Conservation (phyloP, 1,139 yeast species). For the Blastobotrys petasosporus region DNA sequence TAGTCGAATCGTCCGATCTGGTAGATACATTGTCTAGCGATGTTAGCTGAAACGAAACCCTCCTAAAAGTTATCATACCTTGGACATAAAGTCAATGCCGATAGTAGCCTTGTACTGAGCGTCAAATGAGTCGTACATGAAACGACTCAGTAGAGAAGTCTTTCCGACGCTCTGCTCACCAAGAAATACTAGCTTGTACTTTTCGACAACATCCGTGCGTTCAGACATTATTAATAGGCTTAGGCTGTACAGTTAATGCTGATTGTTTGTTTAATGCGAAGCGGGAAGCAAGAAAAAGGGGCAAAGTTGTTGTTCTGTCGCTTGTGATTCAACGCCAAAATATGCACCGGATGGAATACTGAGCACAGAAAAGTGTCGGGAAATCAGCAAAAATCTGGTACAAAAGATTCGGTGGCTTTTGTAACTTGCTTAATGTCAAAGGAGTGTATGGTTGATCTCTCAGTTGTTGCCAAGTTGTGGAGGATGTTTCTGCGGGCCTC, state of each 20-base stretch:
- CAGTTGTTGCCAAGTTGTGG: no score
- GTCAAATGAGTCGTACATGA: constrained; percentile 98
- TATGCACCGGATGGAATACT: no score
- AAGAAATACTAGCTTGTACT: constrained; percentile 33
- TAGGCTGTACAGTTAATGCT: not conserved
- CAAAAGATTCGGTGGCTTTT: no score
- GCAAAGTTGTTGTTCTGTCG: no score
- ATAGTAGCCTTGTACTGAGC: constrained; percentile 86
- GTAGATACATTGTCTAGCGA: constrained; percentile 56
- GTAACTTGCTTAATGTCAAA: no score
- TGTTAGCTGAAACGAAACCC: no score
- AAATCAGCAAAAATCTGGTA: no score
- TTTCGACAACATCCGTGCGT: constrained; percentile 32
- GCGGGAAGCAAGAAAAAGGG: not conserved
- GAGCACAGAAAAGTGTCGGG: no score
- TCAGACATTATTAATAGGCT: constrained; percentile 22
- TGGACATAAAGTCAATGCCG: constrained; percentile 91
- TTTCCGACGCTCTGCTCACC: constrained; percentile 59
- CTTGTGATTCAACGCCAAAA: no score
- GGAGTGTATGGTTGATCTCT: no score
- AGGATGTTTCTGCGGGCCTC: no score
- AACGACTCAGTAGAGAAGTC: constrained; percentile 88
- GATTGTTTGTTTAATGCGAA: not conserved
- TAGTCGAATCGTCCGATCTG: constrained; percentile 63
- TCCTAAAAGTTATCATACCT: constrained; percentile 29